phyloP scores from a whole-genome alignment of 768 basidiomycete species.

The Symmetrospora coprosmae region DNA sequence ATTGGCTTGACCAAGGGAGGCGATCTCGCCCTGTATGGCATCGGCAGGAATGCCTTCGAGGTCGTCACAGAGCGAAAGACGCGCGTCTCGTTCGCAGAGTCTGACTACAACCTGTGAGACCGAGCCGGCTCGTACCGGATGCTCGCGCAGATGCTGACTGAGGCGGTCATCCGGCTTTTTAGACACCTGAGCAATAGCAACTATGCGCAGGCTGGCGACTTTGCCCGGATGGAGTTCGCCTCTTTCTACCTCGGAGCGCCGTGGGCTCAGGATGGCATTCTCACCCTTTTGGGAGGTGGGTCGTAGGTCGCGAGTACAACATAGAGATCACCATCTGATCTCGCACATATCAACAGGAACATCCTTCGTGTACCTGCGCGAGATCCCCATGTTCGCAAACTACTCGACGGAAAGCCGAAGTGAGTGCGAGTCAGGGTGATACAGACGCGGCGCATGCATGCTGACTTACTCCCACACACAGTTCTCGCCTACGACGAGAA shows the following conservation, averaged over 20 bases:
- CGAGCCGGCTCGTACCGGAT: too few relatives aligned
- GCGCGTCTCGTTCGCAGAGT: constrained; percentile 15
- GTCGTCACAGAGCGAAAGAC: not conserved
- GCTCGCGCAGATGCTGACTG: too few relatives aligned
- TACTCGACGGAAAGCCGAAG: constrained; percentile 10
- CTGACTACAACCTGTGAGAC: constrained; percentile 20
- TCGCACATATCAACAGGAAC: not conserved
- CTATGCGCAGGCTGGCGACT: constrained; percentile 22
- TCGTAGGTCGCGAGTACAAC: not conserved
- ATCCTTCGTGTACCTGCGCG: constrained; percentile 12
- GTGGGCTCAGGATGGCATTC: constrained; percentile 2
- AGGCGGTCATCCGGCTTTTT: too few relatives aligned
- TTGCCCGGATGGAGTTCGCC: constrained; percentile 14
- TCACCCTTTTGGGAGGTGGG: constrained; percentile 9
- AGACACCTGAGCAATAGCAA: constrained; percentile 21
- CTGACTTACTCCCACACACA: not conserved
- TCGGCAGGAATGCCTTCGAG: constrained; percentile 7
- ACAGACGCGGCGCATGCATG: not conserved
- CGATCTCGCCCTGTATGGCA: not conserved
- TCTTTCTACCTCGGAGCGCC: constrained; percentile 6
- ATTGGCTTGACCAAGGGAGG: constrained; percentile 3
- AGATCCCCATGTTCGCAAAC: constrained; percentile 17
- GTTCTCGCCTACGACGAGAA: constrained; percentile 6
- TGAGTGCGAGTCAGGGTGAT: not conserved
- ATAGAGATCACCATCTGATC: not conserved